phyloP scores from a whole-genome alignment of 352 stramenopile genomes.

The Discostella stelligera region DNA sequence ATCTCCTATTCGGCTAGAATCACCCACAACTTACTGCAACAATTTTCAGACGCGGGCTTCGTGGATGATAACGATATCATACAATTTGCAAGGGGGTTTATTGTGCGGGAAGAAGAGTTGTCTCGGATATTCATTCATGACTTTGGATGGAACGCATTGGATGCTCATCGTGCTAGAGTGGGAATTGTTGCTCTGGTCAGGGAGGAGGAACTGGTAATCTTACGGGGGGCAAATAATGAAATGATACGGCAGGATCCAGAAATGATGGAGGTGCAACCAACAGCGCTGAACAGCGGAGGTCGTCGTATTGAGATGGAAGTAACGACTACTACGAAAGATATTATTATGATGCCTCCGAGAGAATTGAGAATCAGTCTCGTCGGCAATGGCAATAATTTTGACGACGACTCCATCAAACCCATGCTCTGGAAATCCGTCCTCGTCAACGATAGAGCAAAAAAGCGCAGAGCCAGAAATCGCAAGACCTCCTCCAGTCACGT shows the following conservation, averaged over 20 bases:
- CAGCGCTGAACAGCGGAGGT: neutral
- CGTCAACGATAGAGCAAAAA: conserved; percentile 67
- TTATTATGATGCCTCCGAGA: neutral
- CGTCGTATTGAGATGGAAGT: too few relatives aligned
- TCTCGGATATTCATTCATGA: conserved; percentile 42
- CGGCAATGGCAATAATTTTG: neutral
- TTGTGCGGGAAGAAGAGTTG: conserved; percentile 16
- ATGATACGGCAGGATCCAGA: neutral
- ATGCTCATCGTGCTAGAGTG: conserved; percentile 44
- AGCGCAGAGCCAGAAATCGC: conserved; percentile 16
- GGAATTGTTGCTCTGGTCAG: conserved; percentile 28
- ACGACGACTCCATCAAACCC: conserved; percentile 3
- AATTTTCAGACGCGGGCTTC: conserved; percentile 24
- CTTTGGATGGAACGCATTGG: conserved; percentile 38
- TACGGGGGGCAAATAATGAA: neutral
- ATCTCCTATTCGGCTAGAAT: conserved; percentile 18
- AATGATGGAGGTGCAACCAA: neutral
- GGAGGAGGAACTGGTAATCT: neutral
- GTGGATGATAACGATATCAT: conserved; percentile 39
- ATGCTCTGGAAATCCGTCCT: conserved; percentile 50
- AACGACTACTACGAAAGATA: neutral
- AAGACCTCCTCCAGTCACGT: neutral
- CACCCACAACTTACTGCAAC: conserved; percentile 9
- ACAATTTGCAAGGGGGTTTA: conserved; percentile 36
- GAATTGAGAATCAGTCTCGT: neutral